Percentiles rank a stretch among this genome's conserved stretches.
Conservation (phyloP, 129 eudicot species). For the Pittosporum tobira region DNA sequence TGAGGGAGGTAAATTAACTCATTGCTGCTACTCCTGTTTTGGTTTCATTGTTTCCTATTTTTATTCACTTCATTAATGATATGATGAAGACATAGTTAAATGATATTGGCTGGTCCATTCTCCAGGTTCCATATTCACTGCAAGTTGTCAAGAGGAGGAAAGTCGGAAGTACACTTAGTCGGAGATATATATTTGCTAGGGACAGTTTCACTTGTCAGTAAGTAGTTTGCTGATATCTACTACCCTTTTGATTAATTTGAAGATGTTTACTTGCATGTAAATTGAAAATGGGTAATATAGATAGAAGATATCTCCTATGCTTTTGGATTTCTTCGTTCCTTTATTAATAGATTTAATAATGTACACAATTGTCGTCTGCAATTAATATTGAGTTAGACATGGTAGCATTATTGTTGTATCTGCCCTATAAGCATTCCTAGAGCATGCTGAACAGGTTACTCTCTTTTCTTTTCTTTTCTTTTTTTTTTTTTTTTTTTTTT, state of each 20-base stretch:
- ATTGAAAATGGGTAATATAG: background rate
- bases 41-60: slow-evolving; percentile 12
- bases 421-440: too few species aligned
- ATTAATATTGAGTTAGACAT: too few species aligned
- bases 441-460: too few species aligned
- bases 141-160: slow-evolving; percentile 76
- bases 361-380: too few species aligned
- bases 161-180: slow-evolving; percentile 53
- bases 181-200: slow-evolving; percentile 67
- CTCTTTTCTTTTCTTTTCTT: too few species aligned
- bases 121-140: slow-evolving; percentile 81
- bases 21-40: too few species aligned
- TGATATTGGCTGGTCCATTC: slow-evolving; percentile 12
- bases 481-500: slow-evolving; percentile 10
- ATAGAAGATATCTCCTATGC: too few species aligned
- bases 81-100: slow-evolving; percentile 9
- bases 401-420: too few species aligned
- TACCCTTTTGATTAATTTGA: slow-evolving; percentile 1
- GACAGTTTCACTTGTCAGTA: slow-evolving; percentile 87
- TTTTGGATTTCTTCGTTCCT: too few species aligned
- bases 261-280: too few species aligned
- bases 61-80: slow-evolving; percentile 6
- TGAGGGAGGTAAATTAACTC: background rate
- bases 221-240: slow-evolving; percentile 30
- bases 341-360: too few species aligned